Conservation (phyloP, 352 stramenopile genomes). For the Albugo laibachii region DNA sequence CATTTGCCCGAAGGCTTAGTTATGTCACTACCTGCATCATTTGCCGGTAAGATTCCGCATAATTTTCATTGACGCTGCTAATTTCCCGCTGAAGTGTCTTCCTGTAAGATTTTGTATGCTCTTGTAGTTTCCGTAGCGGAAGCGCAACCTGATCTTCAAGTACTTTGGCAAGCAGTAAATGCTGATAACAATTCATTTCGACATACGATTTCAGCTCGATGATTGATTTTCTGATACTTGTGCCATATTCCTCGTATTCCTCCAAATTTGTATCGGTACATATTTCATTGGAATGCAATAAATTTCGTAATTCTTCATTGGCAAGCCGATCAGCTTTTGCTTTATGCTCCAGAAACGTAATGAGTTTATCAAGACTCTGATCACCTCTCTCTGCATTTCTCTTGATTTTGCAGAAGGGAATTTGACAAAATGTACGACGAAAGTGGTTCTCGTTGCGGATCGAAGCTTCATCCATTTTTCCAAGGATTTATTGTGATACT, state of each 20-base stretch:
- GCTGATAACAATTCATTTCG: slow-evolving; percentile 34
- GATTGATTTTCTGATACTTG: slow-evolving; percentile 35
- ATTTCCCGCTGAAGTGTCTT: slow-evolving; percentile 61
- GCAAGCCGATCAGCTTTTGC: slow-evolving; percentile 32
- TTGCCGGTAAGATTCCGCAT: slow-evolving; percentile 13
- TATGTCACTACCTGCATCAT: background rate
- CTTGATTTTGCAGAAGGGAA: slow-evolving; percentile 61
- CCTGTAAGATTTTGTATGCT: slow-evolving; percentile 57
- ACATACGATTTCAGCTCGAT: slow-evolving; percentile 39
- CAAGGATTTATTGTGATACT: too few relatives aligned
- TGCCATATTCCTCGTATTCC: slow-evolving; percentile 41
- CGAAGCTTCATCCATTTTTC: too few relatives aligned
- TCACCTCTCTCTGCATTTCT: slow-evolving; percentile 60
- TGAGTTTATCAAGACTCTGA: slow-evolving; percentile 40
- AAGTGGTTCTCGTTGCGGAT: slow-evolving; percentile 43
- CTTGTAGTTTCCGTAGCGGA: slow-evolving; percentile 55
- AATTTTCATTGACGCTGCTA: slow-evolving; percentile 52
- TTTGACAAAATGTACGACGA: slow-evolving; percentile 74
- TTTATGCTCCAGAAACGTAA: slow-evolving; percentile 52
- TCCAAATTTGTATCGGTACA: slow-evolving; percentile 17
- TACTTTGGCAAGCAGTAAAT: slow-evolving; percentile 50
- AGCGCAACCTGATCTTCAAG: slow-evolving; percentile 67
- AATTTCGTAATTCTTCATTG: slow-evolving; percentile 36
- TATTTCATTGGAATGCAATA: slow-evolving; percentile 15
- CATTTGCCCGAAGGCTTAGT: background rate